Evolutionary conservation across 148 eudicot species (phyloP).

Genomic region (Tetragonia tetragonoides): DNA sequence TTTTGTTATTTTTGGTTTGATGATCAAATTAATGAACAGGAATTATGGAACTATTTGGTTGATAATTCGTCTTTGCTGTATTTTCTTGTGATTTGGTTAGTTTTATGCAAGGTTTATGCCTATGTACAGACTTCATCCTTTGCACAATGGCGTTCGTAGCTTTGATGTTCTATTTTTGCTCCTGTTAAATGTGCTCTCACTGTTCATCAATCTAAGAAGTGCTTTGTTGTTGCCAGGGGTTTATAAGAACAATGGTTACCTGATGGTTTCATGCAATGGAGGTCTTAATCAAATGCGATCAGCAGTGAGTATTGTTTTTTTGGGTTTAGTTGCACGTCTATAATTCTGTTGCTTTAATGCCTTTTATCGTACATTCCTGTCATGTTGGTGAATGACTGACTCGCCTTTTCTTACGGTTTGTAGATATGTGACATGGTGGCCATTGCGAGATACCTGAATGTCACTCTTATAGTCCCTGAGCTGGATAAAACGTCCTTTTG

Average conservation of each 20-base stretch:
- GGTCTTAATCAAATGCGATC: conserved; percentile 79
- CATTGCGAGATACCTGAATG: conserved; percentile 63
- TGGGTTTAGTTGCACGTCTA: background rate
- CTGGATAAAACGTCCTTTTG: conserved; percentile 92
- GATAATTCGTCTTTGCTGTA: background rate
- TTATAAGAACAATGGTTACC: conserved; percentile 66
- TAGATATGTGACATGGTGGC: conserved; percentile 84
- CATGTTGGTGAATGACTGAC: background rate
- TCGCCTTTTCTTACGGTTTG: conserved; percentile 11
- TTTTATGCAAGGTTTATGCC: background rate
- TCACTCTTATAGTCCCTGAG: conserved; percentile 66
- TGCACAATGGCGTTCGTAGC: background rate
- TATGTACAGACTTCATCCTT: background rate
- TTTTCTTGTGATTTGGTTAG: background rate
- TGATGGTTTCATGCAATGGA: conserved; percentile 74
- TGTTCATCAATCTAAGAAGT: conserved; percentile 8
- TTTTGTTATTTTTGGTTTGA: conserved; percentile 11
- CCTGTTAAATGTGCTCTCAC: background rate
- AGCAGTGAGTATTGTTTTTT: conserved; percentile 39
- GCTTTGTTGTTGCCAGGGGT: conserved; percentile 37
- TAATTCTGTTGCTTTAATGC: background rate
- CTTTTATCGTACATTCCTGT: background rate
- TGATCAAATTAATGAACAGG: background rate
- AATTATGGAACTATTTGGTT: background rate
- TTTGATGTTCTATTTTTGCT: background rate